Conservation (phyloP, 140 eudicot genomes). For the Bidens hawaiensis region DNA sequence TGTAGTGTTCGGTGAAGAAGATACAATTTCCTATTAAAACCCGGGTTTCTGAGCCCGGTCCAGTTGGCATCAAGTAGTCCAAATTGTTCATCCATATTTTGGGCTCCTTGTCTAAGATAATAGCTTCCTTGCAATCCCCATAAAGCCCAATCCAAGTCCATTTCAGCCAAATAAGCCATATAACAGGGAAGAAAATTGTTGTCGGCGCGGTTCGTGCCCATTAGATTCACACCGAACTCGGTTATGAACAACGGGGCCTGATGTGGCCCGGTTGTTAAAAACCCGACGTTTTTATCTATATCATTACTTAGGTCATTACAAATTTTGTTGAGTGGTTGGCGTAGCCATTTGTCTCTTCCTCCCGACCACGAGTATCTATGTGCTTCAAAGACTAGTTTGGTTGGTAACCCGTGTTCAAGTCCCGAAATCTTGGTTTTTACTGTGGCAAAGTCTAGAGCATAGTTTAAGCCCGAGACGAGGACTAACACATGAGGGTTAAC, state of each 20-base stretch:
- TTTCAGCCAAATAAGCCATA: slow-evolving; percentile 34
- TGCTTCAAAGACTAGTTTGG: slow-evolving; percentile 36
- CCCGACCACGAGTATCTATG: slow-evolving; percentile 41
- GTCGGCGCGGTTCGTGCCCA: slow-evolving; percentile 19
- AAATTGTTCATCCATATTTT: slow-evolving; percentile 37
- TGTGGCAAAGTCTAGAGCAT: slow-evolving; percentile 26
- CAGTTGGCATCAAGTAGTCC: slow-evolving; percentile 40
- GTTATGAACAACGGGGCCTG: slow-evolving; percentile 37
- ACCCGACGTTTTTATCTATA: slow-evolving; percentile 15
- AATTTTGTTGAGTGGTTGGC: slow-evolving; percentile 26
- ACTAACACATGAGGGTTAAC: slow-evolving; percentile 39
- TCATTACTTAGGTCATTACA: slow-evolving; percentile 24
- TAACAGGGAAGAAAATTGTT: slow-evolving; percentile 41
- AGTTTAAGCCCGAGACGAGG: slow-evolving; percentile 42
- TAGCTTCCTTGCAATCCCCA: slow-evolving; percentile 59
- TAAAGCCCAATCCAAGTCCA: slow-evolving; percentile 55
- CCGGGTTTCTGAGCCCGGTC: slow-evolving; percentile 33
- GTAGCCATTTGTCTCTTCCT: slow-evolving; percentile 21
- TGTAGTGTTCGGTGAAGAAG: slow-evolving; percentile 33
- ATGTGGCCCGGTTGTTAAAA: slow-evolving; percentile 24
- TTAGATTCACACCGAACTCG: slow-evolving; percentile 42
- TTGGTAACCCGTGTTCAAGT: not conserved
- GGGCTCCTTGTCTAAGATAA: slow-evolving; percentile 32
- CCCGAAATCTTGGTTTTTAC: slow-evolving; percentile 22
- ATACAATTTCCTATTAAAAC: slow-evolving; percentile 12